These are phyloP conservation scores for Pilasporangium apinafurcum DNA, from an alignment of 352 stramenopile genomes.

Conservation along the genomic window DNA sequence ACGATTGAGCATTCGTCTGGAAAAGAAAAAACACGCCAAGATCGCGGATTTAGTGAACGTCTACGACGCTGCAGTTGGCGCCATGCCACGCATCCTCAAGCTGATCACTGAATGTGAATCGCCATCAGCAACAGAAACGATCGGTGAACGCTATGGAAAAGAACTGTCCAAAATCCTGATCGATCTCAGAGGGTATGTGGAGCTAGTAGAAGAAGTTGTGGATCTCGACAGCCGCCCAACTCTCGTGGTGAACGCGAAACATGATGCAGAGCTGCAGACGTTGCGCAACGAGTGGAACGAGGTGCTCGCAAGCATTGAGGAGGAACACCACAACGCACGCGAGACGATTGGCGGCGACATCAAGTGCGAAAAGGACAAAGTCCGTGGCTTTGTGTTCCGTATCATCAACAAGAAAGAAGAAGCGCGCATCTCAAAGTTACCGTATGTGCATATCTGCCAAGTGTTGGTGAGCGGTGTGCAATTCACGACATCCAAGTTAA, in stretches of 20 bases:
- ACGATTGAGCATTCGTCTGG: conserved; percentile 53
- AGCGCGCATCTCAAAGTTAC: conserved; percentile 84
- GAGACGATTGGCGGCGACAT: conserved; percentile 73
- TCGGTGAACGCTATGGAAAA: conserved; percentile 39
- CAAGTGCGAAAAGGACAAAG: conserved; percentile 91
- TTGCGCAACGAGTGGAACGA: conserved; percentile 74
- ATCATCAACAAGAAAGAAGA: conserved; percentile 92
- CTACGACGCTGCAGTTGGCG: conserved; percentile 70
- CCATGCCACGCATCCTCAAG: conserved; percentile 57
- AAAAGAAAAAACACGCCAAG: conserved; percentile 68
- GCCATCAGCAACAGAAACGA: conserved; percentile 17
- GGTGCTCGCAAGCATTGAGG: conserved; percentile 73
- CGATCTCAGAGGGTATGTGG: conserved; percentile 60
- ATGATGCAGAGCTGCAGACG: conserved; percentile 72
- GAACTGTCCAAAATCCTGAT: conserved; percentile 50
- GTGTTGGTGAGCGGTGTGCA: conserved; percentile 97
- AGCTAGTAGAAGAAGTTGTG: conserved; percentile 79
- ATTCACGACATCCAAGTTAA: conserved; percentile 94
- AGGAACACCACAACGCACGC: conserved; percentile 55
- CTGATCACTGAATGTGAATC: conserved; percentile 43
- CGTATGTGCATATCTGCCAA: conserved; percentile 89
- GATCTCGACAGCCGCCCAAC: conserved; percentile 76
- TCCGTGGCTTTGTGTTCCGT: conserved; percentile 91
- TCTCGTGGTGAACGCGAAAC: conserved; percentile 77
- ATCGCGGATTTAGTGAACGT: conserved; percentile 78